phyloP scores from a whole-genome alignment of 257 asterid species.

The Cruciata laevipes region DNA sequence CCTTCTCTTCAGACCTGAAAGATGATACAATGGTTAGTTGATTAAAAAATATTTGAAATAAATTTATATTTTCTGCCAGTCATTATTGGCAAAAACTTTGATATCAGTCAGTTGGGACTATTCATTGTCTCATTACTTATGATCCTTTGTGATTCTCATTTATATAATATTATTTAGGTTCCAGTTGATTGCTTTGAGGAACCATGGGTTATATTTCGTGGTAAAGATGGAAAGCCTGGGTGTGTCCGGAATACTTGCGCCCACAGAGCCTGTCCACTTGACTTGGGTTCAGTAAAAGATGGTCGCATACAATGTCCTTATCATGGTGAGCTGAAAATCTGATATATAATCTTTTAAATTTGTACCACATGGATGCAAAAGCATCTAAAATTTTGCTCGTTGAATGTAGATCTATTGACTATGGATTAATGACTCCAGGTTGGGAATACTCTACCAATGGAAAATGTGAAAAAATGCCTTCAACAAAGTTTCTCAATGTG shows the following conservation, averaged over 20 bases:
- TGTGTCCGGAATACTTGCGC: conserved; percentile 91
- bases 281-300: conserved; percentile 86
- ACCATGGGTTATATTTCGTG: conserved; percentile 94
- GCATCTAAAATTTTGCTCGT: not conserved
- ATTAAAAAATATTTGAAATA: not conserved
- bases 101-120: not conserved
- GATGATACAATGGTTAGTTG: conserved; percentile 77
- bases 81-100: not conserved
- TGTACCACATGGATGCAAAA: not conserved
- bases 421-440: conserved; percentile 39
- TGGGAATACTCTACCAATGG: conserved; percentile 96
- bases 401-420: conserved; percentile 1
- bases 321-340: conserved; percentile 56
- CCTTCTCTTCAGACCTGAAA: conserved; percentile 78
- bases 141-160: conserved; percentile 1
- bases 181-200: conserved; percentile 93
- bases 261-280: conserved; percentile 94
- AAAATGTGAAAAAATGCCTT: conserved; percentile 93
- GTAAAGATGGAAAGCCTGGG: conserved; percentile 87
- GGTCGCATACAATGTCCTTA: conserved; percentile 94
- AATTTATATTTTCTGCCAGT: not conserved
- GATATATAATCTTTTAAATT: not conserved
- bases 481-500: conserved; percentile 60
- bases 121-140: not conserved
- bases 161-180: conserved; percentile 32